Base-by-base conservation (phyloP, 2,329 filamentous ascomycete species). In the Thielaviopsis populi region DNA sequence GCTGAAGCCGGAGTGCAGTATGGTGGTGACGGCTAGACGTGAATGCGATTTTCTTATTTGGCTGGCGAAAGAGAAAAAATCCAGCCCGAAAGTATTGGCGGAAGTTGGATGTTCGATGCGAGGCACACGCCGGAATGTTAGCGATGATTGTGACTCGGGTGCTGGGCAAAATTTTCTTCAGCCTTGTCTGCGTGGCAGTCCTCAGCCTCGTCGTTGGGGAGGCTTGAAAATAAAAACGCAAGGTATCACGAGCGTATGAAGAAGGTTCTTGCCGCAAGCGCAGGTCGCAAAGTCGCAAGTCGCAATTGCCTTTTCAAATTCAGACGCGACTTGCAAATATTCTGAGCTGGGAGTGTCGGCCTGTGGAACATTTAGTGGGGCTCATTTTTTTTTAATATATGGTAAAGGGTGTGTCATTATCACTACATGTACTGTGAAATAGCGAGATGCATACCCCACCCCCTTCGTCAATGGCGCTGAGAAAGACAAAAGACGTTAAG, bases 1-100 rank as follows among this genome's bases (percentile, higher is more conserved):
- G 19, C 46, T 15, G 10, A 22, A 24, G 22, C 3, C 3, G n/a
- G 24, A 7, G 11, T 13, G 10, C 11, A 24, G 6, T 13, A 15
- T 50, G 15, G 19, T 27, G 46, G 19, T 50, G 46, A 19, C 10
- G 19, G 3, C 19, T 19, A 11, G 19, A 7, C 22, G 24, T 50
- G 46, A 24, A 50, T 50, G 56, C 41, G 53, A 43, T 11, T 46
- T n/a, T 19, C n/a, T 11, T 15, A 10, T 40, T 46, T 22, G 17
- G 24, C n/a, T 17, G 13, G 5, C n/a, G 33, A 48, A 24, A 67
- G 30, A 62, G 59, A n/a, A 64, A 42, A 54, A 61, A 64, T 13
- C 30, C 15, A 24, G 59, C 46, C 19, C 46, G 46, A 27, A 24
- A 19, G 10, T 24, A 11, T 48, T 48, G 19, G 46, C 6, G 1